These are phyloP conservation scores for Castanea crenata DNA, from an alignment of 306 rosid genomes.

Conservation along the genomic window DNA sequence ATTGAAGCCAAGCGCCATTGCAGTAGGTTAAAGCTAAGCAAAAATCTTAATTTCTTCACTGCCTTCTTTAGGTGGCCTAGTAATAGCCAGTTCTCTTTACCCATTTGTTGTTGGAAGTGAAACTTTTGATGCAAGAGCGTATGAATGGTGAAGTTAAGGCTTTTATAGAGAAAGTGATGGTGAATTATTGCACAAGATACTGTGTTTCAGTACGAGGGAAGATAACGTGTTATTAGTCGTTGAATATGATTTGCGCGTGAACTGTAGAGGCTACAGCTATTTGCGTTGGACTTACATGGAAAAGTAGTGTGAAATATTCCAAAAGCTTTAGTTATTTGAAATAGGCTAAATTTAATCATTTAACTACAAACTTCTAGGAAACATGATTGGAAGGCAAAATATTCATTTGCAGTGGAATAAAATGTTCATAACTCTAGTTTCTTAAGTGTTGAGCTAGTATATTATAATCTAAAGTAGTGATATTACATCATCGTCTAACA, in stretches of 20 bases:
- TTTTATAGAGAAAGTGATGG: slow-evolving; percentile 9
- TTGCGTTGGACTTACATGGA: slow-evolving; percentile 22
- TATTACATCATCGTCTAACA: too few species aligned
- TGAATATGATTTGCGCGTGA: slow-evolving; percentile 13
- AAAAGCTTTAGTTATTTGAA: accelerated
- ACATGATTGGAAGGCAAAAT: neutral
- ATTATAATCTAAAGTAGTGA: too few species aligned
- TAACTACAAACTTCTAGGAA: accelerated
- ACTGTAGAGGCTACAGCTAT: slow-evolving; percentile 21
- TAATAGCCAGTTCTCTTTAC: neutral
- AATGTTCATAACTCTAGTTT: too few species aligned
- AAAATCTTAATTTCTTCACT: slow-evolving; percentile 37
- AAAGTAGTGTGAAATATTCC: neutral
- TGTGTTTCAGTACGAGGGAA: neutral
- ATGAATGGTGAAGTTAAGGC: neutral
- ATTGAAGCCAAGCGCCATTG: slow-evolving; percentile 10
- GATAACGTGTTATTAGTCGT: neutral
- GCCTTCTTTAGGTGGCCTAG: slow-evolving; percentile 25
- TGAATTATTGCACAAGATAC: slow-evolving; percentile 18
- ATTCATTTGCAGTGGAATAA: neutral
- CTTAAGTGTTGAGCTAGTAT: too few species aligned
- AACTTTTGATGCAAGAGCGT: neutral
- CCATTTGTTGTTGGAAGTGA: slow-evolving; percentile 11
- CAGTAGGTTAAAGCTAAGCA: slow-evolving; percentile 11
- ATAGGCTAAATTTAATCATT: too few species aligned